These are phyloP conservation scores for Suillus subluteus DNA, from an alignment of 768 basidiomycete species.

Conservation along the genomic window DNA sequence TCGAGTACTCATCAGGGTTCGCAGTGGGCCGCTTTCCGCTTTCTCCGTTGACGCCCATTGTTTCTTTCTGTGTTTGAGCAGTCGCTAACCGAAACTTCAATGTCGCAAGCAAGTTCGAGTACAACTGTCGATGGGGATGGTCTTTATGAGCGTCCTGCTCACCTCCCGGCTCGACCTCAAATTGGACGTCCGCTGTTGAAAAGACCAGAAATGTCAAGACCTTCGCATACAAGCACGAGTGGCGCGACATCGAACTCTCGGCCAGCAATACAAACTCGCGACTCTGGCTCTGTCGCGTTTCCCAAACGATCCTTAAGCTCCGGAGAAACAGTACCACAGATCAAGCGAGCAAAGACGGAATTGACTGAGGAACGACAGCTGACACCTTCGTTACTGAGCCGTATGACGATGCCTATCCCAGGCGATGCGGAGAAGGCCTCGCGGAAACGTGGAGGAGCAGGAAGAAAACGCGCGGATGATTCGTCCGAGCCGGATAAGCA, in stretches of 20 bases:
- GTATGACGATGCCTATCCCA: constrained; percentile 33
- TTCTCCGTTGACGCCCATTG: constrained; percentile 42
- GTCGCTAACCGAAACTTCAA: constrained; percentile 35
- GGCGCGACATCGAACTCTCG: constrained; percentile 15
- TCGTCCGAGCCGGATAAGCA: constrained; percentile 35
- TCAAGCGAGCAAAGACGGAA: constrained; percentile 38
- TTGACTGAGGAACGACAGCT: constrained; percentile 29
- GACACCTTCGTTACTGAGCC: constrained; percentile 48
- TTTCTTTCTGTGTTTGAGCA: constrained; percentile 47
- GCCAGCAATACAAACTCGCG: constrained; percentile 15
- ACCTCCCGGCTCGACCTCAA: constrained; percentile 30
- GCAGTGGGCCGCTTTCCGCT: constrained; percentile 47
- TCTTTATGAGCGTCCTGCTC: constrained; percentile 26
- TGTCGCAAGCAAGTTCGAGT: constrained; percentile 21
- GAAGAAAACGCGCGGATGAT: constrained; percentile 24
- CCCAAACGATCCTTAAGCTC: constrained; percentile 31
- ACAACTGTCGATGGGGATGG: constrained; percentile 18
- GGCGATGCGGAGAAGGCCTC: constrained; percentile 17
- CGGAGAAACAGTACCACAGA: constrained; percentile 35
- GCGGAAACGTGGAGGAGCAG: constrained; percentile 19
- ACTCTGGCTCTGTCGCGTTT: constrained; percentile 18
- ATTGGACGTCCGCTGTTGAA: constrained; percentile 18
- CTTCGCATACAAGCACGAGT: constrained; percentile 14
- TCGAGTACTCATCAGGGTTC: constrained; percentile 57
- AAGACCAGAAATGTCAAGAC: constrained; percentile 20